Evolutionary conservation across 106 monocot species (phyloP), one percentile per base, ranked within the genome.

Genomic region (Phalaenopsis aphrodite): DNA sequence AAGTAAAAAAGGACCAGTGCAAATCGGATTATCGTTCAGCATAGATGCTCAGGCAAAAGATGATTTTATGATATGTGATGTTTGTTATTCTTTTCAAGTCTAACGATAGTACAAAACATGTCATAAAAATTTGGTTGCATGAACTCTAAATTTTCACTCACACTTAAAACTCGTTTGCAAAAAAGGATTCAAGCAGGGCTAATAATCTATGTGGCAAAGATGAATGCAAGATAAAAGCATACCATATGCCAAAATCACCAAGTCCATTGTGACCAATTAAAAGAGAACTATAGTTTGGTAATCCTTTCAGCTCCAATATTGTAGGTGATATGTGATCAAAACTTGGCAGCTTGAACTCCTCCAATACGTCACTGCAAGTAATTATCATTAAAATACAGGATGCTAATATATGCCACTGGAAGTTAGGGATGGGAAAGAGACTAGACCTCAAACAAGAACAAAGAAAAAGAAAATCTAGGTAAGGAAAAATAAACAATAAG

Each of bases 191-290:
- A 5, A 8, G 38, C 14, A 23, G 69, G n/a, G 11, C 39, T 19
- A 39, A 68, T 37, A 36, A 69, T 39, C 39, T 69, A 39, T 36
- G 39, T 39, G 15, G 3, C 39, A 69, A 69, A 4, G 69, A 39
- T 39, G 24, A 24, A 69, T 69, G 36, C 3, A 66, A 49, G 73
- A 81, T 48, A 41, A 55, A 68, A 74, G 74, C 88, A 65, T 89
- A 98, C 98, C 98, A 98, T 81, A 98, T 82, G 75, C 83, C 86
- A 85, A 98, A 98, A 15, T 77, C 81, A 24, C 92, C 88, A 5
- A 78, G 14, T n/a, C 92, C 92, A 84, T 94, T 83, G 80, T 94
- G 88, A 55, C 94, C 98, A 87, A 98, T 66, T 61, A 98, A 71
- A 57, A 91, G 73, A 39, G 72, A 85, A 42, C 67, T 56, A 76